Evolutionary conservation across 352 stramenopile genomes (phyloP), one percentile per base, ranked within the genome.

Genomic region (Phytophthora fragariaefolia): DNA sequence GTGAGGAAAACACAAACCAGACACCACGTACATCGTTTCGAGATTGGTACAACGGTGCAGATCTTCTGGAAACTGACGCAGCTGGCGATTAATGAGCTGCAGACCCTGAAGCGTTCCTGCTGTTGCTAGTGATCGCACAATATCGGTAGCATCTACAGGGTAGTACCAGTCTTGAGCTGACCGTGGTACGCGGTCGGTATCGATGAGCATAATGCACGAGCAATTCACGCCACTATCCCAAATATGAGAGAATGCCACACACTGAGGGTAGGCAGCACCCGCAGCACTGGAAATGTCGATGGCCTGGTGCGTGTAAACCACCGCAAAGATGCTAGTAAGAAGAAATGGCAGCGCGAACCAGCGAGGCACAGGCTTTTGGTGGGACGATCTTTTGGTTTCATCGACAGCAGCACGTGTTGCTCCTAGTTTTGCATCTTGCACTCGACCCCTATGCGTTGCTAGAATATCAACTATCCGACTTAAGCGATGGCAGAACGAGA

Each of bases 401-500:
- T 42, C n/a, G n/a, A 28, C 60, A 28, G 24, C 24, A 4, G 23
- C 48, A 13, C 65, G 45, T 13, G 47, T 51, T 23, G 45, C 36
- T 2, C 36, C 36, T 6, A 58, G 48, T 9, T 58, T 63, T 0
- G 27, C 46, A 4, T 38, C 32, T 10, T 15, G 26, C 36, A 55
- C 38, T 24, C 38, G 47, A 56, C 54, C 46, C 6, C 47, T 47
- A n/a, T 22, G 22, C 3, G 32, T 49, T 22, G 54, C 57, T 6
- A 73, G 36, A 4, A 65, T 63, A 4, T 76, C 55, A 1, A 74
- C 13, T 10, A 77, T 51, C 6, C 60, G 66, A 50, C 63, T 67
- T 48, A 80, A 71, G 20, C 73, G 71, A 27, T 75, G 51, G 40
- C 66, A 80, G 28, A 84, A 79, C 5, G 66, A 71, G 5, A 74